Evolutionary conservation across 768 basidiomycete genomes (phyloP).

Genomic region (Trametopsis cervina): DNA sequence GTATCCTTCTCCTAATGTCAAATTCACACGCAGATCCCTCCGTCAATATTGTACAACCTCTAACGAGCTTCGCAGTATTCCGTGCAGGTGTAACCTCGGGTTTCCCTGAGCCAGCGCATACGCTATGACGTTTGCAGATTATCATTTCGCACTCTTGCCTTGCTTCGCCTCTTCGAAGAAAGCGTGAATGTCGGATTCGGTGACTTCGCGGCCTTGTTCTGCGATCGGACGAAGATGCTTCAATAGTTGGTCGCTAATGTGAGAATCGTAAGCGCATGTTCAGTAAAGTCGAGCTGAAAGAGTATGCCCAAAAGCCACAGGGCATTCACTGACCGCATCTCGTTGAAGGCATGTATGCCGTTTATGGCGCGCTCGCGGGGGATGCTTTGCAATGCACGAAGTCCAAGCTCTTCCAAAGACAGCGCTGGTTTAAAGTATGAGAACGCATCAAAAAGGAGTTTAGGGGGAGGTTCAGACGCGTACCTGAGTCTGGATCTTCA

Average conservation of each 20-base stretch:
- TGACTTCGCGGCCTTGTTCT: slow-evolving; percentile 66
- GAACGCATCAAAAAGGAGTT: neutral
- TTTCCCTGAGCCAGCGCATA: neutral
- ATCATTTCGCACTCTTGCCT: neutral
- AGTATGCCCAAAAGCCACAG: neutral
- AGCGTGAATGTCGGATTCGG: slow-evolving; percentile 58
- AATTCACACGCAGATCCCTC: too few relatives aligned
- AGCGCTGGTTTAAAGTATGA: slow-evolving; percentile 37
- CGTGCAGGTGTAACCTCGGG: too few relatives aligned
- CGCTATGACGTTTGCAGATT: too few relatives aligned
- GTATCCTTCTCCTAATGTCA: too few relatives aligned
- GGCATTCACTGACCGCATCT: slow-evolving; percentile 68
- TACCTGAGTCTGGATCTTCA: slow-evolving; percentile 80
- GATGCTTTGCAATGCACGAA: slow-evolving; percentile 65
- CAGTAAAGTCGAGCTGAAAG: neutral
- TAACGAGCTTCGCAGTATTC: too few relatives aligned
- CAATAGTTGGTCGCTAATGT: slow-evolving; percentile 57
- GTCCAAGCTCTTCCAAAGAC: slow-evolving; percentile 76
- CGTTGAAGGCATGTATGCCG: slow-evolving; percentile 78
- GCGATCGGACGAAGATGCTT: slow-evolving; percentile 75
- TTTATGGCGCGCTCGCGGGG: slow-evolving; percentile 80
- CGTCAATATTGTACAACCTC: too few relatives aligned
- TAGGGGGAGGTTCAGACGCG: slow-evolving; percentile 3
- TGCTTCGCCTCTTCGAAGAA: slow-evolving; percentile 46
- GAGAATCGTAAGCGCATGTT: slow-evolving; percentile 5